Percentiles rank a stretch among this genome's conserved stretches.
phyloP scores from a whole-genome alignment of 139 green algal species.

The Coelastrella sp. region DNA sequence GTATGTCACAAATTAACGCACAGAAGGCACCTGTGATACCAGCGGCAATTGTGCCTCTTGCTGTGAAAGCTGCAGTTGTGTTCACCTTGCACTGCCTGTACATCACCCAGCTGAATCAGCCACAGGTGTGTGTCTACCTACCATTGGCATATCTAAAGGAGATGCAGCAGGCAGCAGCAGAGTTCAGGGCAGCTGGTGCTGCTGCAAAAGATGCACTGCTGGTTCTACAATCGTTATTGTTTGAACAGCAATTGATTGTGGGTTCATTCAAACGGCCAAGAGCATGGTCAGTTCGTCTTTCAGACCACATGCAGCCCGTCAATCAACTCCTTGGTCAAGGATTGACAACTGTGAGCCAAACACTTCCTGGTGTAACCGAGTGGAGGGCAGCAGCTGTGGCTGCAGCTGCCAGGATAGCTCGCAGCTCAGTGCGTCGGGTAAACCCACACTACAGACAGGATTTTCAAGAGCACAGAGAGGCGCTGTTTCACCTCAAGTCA shows the following conservation, averaged over 20 bases:
- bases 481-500: conserved; percentile 42
- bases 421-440: neutral
- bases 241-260: neutral
- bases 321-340: neutral
- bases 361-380: neutral
- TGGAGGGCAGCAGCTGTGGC: neutral
- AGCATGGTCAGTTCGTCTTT: neutral
- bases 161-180: neutral
- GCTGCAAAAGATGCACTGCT: conserved; percentile 13
- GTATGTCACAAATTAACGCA: too few species aligned
- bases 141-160: conserved; percentile 11
- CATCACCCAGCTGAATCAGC: conserved; percentile 34
- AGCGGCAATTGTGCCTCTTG: conserved; percentile 18
- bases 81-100: conserved; percentile 43
- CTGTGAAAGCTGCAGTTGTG: conserved; percentile 40
- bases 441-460: neutral
- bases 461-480: conserved; percentile 24
- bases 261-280: neutral
- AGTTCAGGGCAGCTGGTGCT: conserved; percentile 10
- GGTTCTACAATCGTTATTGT: neutral
- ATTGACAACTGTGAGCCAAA: neutral
- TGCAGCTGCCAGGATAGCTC: neutral
- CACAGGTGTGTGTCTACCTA: conserved; percentile 23
- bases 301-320: neutral
- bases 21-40: too few species aligned